Evolutionary conservation across 2,329 filamentous ascomycete genomes (phyloP).

Genomic region (Tolypocladium capitatum): DNA sequence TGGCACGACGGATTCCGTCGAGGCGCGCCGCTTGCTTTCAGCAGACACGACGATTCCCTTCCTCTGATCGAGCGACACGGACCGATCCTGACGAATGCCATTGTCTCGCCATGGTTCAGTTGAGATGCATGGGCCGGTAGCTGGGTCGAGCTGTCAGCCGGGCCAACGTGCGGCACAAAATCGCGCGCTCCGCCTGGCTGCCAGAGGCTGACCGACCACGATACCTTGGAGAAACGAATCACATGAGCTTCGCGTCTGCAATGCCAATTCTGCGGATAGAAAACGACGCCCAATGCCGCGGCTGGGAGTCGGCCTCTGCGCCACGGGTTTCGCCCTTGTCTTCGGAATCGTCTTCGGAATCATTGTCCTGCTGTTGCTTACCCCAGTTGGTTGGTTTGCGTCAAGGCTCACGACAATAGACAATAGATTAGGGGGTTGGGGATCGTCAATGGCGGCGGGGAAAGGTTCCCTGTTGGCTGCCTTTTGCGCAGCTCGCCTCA

Average conservation of each 20-base stretch:
- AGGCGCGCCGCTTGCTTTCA: not conserved
- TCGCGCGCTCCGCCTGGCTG: not conserved
- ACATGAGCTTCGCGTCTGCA: not conserved
- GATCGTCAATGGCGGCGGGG: not conserved
- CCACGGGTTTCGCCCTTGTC: too few species aligned
- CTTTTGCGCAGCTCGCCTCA: not conserved
- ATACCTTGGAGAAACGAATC: not conserved
- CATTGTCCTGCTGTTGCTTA: too few species aligned
- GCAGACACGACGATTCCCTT: too few species aligned
- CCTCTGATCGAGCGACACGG: too few species aligned
- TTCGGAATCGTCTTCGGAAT: too few species aligned
- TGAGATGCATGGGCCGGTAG: not conserved
- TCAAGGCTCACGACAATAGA: not conserved
- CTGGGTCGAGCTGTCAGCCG: not conserved
- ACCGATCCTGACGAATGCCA: not conserved
- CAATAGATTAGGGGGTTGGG: too few species aligned
- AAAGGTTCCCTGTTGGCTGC: not conserved
- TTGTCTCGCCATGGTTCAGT: not conserved
- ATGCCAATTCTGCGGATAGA: too few species aligned
- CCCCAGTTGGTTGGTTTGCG: not conserved
- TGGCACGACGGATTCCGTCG: not conserved
- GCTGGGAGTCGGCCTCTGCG: not conserved
- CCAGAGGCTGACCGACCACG: not conserved
- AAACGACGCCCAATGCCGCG: too few species aligned
- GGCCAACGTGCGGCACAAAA: too few species aligned